phyloP scores from a whole-genome alignment of 108 stramenopile genomes.

The Nannochloropsis oceanica region DNA sequence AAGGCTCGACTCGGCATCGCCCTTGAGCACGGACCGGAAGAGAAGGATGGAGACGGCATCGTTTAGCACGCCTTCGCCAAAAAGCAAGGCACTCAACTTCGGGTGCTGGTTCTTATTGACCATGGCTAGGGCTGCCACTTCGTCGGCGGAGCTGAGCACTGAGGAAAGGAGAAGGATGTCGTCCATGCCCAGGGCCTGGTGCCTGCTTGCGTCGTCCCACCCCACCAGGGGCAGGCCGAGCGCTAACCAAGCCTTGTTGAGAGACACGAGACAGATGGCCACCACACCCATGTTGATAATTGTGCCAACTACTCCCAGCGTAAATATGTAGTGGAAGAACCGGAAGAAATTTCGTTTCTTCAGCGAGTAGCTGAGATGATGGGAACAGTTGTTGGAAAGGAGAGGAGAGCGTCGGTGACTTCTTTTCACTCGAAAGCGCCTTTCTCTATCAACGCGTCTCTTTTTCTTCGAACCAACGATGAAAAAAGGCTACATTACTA shows the following conservation, averaged over 20 bases:
- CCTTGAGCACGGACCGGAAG: conserved; percentile 25
- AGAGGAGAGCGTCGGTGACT: neutral
- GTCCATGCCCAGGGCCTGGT: conserved; percentile 14
- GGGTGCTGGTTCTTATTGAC: conserved; percentile 27
- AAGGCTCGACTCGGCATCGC: neutral
- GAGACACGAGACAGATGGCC: conserved; percentile 2
- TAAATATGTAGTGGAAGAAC: conserved; percentile 35
- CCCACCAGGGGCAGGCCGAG: neutral
- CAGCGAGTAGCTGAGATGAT: conserved; percentile 24
- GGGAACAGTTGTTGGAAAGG: neutral
- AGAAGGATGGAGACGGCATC: conserved; percentile 42
- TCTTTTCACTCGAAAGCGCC: neutral
- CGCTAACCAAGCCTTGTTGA: conserved; percentile 1
- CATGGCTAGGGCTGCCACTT: conserved; percentile 30
- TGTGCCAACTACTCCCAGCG: conserved; percentile 35
- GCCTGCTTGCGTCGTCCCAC: conserved; percentile 23
- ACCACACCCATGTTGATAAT: conserved; percentile 30
- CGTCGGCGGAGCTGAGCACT: conserved; percentile 30
- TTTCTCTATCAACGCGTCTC: no score
- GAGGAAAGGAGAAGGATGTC: conserved; percentile 35
- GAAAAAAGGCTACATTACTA: neutral
- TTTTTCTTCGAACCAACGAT: neutral
- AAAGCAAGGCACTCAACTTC: conserved; percentile 37
- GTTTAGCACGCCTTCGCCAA: conserved; percentile 42
- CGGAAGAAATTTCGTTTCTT: conserved; percentile 39